A percentile compares a stretch with the other conserved stretches of the same genome.
Conservation (phyloP, 1,284 basidiomycete species). For the Peniophora sp. region DNA sequence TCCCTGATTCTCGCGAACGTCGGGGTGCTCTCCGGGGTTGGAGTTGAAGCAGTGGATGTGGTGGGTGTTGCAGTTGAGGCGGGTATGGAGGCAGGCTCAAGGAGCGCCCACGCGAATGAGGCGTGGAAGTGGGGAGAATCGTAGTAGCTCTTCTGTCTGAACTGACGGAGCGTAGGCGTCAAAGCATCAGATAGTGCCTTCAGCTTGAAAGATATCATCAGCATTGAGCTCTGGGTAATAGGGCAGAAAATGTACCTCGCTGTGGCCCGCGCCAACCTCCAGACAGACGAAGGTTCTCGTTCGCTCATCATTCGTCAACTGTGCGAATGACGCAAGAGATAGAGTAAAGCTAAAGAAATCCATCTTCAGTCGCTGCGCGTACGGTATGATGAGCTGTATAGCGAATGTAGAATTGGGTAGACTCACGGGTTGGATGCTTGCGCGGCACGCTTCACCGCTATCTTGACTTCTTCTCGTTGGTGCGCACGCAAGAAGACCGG, state of each 20-base stretch:
- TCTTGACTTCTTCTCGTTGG: slow-evolving; percentile 63
- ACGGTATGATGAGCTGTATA: too few relatives aligned
- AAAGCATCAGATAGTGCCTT: slow-evolving; percentile 42
- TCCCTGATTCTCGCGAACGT: not conserved
- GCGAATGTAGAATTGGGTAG: too few relatives aligned
- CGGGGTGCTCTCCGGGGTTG: not conserved
- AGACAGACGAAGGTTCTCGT: slow-evolving; percentile 68
- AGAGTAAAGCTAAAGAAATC: slow-evolving; percentile 56
- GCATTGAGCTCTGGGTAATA: slow-evolving; percentile 7
- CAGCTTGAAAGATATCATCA: slow-evolving; percentile 44
- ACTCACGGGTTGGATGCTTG: slow-evolving; percentile 40
- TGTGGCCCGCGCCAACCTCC: slow-evolving; percentile 72
- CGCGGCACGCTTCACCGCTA: slow-evolving; percentile 43
- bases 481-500: slow-evolving; percentile 72
- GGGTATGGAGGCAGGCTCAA: slow-evolving; percentile 17
- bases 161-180: slow-evolving; percentile 39
- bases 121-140: slow-evolving; percentile 67
- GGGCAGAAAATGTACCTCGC: slow-evolving; percentile 40
- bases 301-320: slow-evolving; percentile 70
- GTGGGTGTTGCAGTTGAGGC: not conserved
- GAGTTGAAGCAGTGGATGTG: not conserved
- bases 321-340: slow-evolving; percentile 64
- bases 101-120: slow-evolving; percentile 74
- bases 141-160: slow-evolving; percentile 72
- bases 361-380: too few relatives aligned